Base-by-base conservation (phyloP, 805 yeast species). In the Debaryomyces castellii region DNA sequence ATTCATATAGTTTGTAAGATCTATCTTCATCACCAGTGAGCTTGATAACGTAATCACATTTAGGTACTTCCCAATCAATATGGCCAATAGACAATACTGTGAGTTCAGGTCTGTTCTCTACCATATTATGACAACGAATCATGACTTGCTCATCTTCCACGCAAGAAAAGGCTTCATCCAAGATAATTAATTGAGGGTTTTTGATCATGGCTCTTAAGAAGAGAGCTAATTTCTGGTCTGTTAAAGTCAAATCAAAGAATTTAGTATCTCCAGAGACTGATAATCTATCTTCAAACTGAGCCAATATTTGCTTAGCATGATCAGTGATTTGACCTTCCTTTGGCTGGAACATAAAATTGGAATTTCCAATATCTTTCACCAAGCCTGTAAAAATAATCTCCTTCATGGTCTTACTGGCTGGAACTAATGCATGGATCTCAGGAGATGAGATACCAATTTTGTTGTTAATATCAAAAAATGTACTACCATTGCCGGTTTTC, bases 111-210 rank as follows among this genome's bases (percentile, higher is more conserved):
- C 63, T 52, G 5, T 46, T 40, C 8, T 51, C 53, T 12, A 72
- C 54, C 14, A 67, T 40, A 6, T 50, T 46, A 46, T 70, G 76
- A 47, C 77, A 72, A 45, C 55, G 49, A 7, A 49, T 40, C 59
- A 71, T 59, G 30, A 71, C 44, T 36, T 51, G 55, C 18, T 73
- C 78, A 43, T 81, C 83, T 33, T 85, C 87, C 94, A 92, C 88
- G 12, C 90, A 95, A 18, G 96, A 87, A 47, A 92, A 81, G 0
- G 98, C 96, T 69, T 92, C 99, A 64, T 92, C 99, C 2, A 92
- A 69, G 39, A 92, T 85, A 43, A 92, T 70, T 1, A 92, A 67
- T 40, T 80, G 78, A 0, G 99, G 99, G 50, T 80, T 71, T 61
- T 87, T 89, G 35, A 89, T 74, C 14, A 92, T 58, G 2, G 96